Percentiles rank a stretch among this genome's conserved stretches.
These are phyloP conservation scores for Acer campestre DNA, from an alignment of 345 rosid genomes.

Conservation along the genomic window DNA sequence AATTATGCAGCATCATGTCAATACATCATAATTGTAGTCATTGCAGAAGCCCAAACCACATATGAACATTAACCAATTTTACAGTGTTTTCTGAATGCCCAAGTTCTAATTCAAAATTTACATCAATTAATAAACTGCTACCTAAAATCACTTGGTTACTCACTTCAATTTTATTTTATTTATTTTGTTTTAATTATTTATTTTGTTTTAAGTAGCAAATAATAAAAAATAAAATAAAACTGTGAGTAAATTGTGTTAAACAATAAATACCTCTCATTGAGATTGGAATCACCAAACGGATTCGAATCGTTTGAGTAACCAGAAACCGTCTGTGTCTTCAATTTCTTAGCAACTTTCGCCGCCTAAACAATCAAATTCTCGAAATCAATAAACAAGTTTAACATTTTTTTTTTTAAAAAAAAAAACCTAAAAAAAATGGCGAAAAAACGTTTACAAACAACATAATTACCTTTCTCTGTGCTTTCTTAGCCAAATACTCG, in stretches of 20 bases:
- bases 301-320: conserved; percentile 96
- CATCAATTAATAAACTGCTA: background rate
- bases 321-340: conserved; percentile 69
- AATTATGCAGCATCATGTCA: background rate
- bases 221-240: no score
- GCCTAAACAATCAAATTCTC: conserved; percentile 49
- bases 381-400: conserved; percentile 11
- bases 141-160: background rate
- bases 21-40: background rate
- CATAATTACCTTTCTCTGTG: conserved; percentile 72
- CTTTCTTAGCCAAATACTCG: conserved; percentile 72
- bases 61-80: background rate
- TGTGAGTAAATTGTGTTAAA: no score
- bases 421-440: background rate
- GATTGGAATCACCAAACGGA: conserved; percentile 95
- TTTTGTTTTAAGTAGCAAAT: no score
- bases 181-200: no score
- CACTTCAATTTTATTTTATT: no score
- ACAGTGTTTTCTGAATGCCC: background rate
- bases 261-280: conserved; percentile 68
- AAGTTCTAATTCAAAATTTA: background rate
- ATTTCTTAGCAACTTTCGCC: conserved; percentile 69
- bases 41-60: background rate
- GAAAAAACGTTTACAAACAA: background rate
- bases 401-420: background rate